Evolutionary conservation across 129 eudicot species (phyloP), one percentile per base, ranked within the genome.

Genomic region (carrot (Daucus carota)): DNA sequence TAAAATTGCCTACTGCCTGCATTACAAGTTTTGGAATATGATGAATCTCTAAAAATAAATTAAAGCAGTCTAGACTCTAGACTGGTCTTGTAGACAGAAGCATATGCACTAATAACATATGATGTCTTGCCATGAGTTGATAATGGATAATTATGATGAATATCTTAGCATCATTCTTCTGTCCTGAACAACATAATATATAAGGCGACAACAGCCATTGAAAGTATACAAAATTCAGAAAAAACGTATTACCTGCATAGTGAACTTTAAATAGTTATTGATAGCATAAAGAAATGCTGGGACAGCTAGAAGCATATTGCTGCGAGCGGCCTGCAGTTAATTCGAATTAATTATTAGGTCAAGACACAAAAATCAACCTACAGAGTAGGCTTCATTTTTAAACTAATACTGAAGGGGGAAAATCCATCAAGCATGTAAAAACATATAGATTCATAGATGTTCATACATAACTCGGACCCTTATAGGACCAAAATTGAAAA

Each of bases 281-380:
- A 95, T 81, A 72, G 99, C 99, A 88, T 95, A 95, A 50, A 95
- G 90, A 63, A 95, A 81, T 54, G 97, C 99, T 70, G 99, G 99
- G 82, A 95, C 99, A 71, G 99, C 99, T 75, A 95, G 92, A 81
- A 95, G 99, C 71, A 83, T 87, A 80, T 95, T 95, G 88, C 77
- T 95, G 79, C 97, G 97, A 36, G 99, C 99, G 72, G 99, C 99
- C 99, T 95, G 87, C 91, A 88, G 48, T 40, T 44, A 81, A 79
- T 67, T 43, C 36, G 16, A 44, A 59, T 28, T n/a, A 8, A 34
- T 34, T 24, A 40, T 20, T 28, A 80, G 7, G 29, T 45, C 5
- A 71, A 59, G 57, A 40, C 32, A 13, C 74, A 70, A 38, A 34
- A 40, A 22, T 45, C 74, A 41, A 34, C 41, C 28, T 28, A 15